A percentile compares a stretch with the other conserved stretches of the same genome.
Evolutionary conservation across 2,329 filamentous ascomycete species (phyloP).

Genomic region (Ramularia collo-cygni): DNA sequence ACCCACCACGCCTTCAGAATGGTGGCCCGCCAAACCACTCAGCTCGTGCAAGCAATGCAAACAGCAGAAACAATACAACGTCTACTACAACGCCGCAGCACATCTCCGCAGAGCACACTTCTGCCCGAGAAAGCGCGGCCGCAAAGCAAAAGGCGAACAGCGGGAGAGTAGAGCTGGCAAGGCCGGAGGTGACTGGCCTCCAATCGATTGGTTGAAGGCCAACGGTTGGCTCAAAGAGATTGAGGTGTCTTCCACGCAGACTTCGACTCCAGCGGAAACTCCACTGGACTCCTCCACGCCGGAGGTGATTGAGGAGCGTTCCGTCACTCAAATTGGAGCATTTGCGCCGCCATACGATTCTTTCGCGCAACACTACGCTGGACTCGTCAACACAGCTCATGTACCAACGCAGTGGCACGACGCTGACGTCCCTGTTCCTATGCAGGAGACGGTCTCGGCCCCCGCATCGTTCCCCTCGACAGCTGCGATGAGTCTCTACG

Average conservation of each 20-base stretch:
- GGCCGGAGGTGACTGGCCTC: constrained; percentile 54
- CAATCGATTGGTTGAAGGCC: constrained; percentile 54
- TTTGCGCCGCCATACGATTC: neutral
- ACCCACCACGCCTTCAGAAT: constrained; percentile 34
- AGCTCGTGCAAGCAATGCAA: constrained; percentile 77
- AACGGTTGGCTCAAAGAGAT: constrained; percentile 52
- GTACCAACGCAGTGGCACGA: too few relatives aligned
- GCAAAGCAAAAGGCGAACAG: constrained; percentile 52
- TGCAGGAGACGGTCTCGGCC: constrained; percentile 18
- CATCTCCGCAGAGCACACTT: constrained; percentile 87
- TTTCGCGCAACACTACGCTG: neutral
- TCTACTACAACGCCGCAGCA: constrained; percentile 91
- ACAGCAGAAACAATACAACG: constrained; percentile 71
- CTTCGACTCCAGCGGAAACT: neutral
- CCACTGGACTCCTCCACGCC: too few relatives aligned
- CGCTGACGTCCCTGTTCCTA: constrained; percentile 1
- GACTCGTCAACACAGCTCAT: too few relatives aligned
- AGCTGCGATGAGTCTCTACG: constrained; percentile 1
- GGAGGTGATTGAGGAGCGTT: too few relatives aligned
- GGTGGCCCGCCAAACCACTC: constrained; percentile 54
- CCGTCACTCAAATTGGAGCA: too few relatives aligned
- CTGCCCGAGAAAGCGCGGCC: constrained; percentile 57
- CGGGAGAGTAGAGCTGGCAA: constrained; percentile 50
- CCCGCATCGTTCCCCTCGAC: constrained; percentile 8
- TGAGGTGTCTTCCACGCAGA: constrained; percentile 31